Conservation (phyloP, 306 rosid genomes). For the Gillenia trifoliata region DNA sequence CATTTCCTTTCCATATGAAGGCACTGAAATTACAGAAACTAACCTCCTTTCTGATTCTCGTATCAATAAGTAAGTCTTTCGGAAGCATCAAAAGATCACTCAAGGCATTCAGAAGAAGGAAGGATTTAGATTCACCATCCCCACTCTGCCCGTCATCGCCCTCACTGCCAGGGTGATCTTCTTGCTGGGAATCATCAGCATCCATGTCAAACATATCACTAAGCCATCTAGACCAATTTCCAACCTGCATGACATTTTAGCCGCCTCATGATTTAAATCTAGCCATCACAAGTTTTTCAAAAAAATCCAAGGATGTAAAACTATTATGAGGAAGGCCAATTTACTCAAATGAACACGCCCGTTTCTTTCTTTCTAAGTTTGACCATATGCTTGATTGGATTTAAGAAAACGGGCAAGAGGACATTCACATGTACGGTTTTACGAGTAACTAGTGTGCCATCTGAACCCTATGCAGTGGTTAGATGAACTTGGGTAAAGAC, state of each 20-base stretch:
- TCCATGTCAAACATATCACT: slow-evolving; percentile 81
- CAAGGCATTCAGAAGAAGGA: slow-evolving; percentile 70
- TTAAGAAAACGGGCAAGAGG: background rate
- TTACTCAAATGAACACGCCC: no score
- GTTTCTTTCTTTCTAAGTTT: background rate
- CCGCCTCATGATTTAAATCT: slow-evolving; percentile 8
- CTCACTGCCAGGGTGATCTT: slow-evolving; percentile 35
- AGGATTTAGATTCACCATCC: slow-evolving; percentile 46
- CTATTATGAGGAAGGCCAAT: no score
- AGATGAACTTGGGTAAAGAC: background rate
- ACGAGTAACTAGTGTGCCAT: background rate
- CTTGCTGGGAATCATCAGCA: slow-evolving; percentile 47
- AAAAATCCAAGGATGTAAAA: background rate
- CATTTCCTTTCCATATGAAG: no score
- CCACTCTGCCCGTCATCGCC: slow-evolving; percentile 25
- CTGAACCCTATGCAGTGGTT: background rate
- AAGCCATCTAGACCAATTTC: slow-evolving; percentile 94
- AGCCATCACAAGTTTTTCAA: background rate
- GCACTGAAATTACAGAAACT: slow-evolving; percentile 16
- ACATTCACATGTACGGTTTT: no score
- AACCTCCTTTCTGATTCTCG: slow-evolving; percentile 83
- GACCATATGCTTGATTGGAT: background rate
- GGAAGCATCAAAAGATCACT: slow-evolving; percentile 99
- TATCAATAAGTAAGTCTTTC: slow-evolving; percentile 88
- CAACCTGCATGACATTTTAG: slow-evolving; percentile 58